These are phyloP conservation scores for Erysimum cheiri DNA, from an alignment of 441 rosid species.

Conservation along the genomic window DNA sequence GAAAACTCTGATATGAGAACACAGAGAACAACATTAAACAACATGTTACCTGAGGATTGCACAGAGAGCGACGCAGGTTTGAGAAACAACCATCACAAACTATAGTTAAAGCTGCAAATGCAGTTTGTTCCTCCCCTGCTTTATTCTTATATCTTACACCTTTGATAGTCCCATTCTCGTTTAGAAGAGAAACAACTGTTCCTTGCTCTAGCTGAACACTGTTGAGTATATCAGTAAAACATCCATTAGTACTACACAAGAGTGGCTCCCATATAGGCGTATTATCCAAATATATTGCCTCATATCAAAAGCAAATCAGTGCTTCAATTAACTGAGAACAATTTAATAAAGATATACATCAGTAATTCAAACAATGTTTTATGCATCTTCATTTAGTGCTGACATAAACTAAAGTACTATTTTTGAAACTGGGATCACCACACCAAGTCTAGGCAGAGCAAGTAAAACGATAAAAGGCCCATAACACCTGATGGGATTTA, in stretches of 20 bases:
- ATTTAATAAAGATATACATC: background rate
- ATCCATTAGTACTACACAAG: conserved; percentile 25
- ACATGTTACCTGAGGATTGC: conserved; percentile 68
- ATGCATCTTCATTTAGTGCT: background rate
- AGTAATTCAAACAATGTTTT: background rate
- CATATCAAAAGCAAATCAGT: background rate
- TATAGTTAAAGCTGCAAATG: conserved; percentile 69
- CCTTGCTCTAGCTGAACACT: conserved; percentile 87
- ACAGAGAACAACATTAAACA: conserved; percentile 21
- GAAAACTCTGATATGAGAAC: conserved; percentile 2
- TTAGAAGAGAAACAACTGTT: conserved; percentile 78
- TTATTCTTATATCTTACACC: conserved; percentile 80
- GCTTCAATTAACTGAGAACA: background rate
- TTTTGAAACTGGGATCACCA: background rate
- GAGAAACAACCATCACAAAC: conserved; percentile 93
- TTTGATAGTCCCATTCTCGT: conserved; percentile 71
- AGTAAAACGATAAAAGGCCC: conserved; percentile 16
- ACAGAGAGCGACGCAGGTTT: conserved; percentile 81
- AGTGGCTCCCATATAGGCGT: background rate
- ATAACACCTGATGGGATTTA: conserved; percentile 2
- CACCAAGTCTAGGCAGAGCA: background rate
- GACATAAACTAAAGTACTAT: conserved; percentile 10
- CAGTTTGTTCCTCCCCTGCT: conserved; percentile 59
- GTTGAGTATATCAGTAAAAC: conserved; percentile 24
- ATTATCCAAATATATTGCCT: conserved; percentile 10